These are phyloP conservation scores for Linderina pennispora DNA, from an alignment of 192 early-diverging fungal species.

Conservation along the genomic window DNA sequence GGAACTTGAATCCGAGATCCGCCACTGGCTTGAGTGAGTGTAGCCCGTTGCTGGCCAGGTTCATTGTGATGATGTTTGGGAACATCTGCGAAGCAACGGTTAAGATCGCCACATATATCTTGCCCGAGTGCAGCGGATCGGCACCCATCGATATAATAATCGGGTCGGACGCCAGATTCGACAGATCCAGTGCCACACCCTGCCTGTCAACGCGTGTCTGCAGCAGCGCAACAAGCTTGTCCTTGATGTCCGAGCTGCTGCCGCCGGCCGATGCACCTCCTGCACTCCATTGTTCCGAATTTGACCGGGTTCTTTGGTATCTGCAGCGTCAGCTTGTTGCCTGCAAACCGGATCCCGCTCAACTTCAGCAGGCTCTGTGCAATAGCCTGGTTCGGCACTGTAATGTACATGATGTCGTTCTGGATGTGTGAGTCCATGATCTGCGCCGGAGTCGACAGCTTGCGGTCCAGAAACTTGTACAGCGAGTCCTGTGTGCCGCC, in stretches of 20 bases:
- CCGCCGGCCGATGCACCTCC: slow-evolving; percentile 9
- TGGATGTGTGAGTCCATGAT: slow-evolving; percentile 23
- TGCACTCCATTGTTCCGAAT: slow-evolving; percentile 15
- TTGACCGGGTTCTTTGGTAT: slow-evolving; percentile 31
- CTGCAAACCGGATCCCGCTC: slow-evolving; percentile 40
- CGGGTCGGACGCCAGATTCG: slow-evolving; percentile 23
- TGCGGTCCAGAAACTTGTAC: slow-evolving; percentile 29
- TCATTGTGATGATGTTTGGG: slow-evolving; percentile 21
- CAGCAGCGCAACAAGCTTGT: slow-evolving; percentile 31
- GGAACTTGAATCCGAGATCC: slow-evolving; percentile 31
- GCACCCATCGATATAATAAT: slow-evolving; percentile 32
- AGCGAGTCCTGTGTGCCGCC: slow-evolving; percentile 34
- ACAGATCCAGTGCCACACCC: slow-evolving; percentile 34
- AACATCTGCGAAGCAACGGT: slow-evolving; percentile 35
- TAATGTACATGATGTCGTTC: slow-evolving; percentile 37
- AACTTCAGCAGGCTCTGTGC: slow-evolving; percentile 37
- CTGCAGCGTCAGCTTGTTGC: slow-evolving; percentile 34
- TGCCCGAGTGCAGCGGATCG: slow-evolving; percentile 30
- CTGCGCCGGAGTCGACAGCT: slow-evolving; percentile 20
- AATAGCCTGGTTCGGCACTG: slow-evolving; percentile 20
- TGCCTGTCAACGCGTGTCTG: slow-evolving; percentile 36
- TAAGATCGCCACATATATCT: slow-evolving; percentile 38
- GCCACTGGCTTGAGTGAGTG: slow-evolving; percentile 31
- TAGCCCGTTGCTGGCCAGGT: slow-evolving; percentile 33
- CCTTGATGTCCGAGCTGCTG: slow-evolving; percentile 24